These are phyloP conservation scores for Dalbergia oliveri DNA, from an alignment of 306 rosid species.

Conservation along the genomic window DNA sequence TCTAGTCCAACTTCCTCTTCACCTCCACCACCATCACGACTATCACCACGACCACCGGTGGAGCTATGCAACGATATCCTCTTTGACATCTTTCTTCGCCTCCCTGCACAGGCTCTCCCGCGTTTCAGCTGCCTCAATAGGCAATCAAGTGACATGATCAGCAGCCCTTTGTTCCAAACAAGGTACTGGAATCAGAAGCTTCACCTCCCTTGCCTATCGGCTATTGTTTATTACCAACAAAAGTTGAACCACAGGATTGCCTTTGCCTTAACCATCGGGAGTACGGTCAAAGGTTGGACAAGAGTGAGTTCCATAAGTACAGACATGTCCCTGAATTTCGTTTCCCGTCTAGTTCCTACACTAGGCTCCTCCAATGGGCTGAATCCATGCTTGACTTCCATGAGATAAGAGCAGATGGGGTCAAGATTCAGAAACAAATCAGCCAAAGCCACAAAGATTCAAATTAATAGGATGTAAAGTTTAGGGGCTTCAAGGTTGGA, in stretches of 20 bases:
- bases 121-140: conserved; percentile 40
- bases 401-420: background rate
- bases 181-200: conserved; percentile 40
- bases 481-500: background rate
- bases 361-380: conserved; percentile 32
- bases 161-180: conserved; percentile 37
- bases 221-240: conserved; percentile 41
- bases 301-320: background rate
- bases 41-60: background rate
- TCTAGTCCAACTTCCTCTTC: background rate
- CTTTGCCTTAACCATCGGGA: conserved; percentile 28
- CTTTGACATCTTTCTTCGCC: conserved; percentile 44
- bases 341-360: conserved; percentile 15
- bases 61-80: conserved; percentile 42
- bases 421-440: background rate
- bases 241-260: conserved; percentile 19
- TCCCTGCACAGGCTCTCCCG: conserved; percentile 36
- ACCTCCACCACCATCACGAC: background rate
- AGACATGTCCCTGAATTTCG: background rate
- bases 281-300: conserved; percentile 10
- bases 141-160: conserved; percentile 34
- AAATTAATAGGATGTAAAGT: background rate
- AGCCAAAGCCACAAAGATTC: background rate
- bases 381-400: conserved; percentile 21
- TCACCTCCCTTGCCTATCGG: conserved; percentile 40